Evolutionary conservation across 2,329 filamentous ascomycete species (phyloP).

Genomic region (Penicillium sp.): DNA sequence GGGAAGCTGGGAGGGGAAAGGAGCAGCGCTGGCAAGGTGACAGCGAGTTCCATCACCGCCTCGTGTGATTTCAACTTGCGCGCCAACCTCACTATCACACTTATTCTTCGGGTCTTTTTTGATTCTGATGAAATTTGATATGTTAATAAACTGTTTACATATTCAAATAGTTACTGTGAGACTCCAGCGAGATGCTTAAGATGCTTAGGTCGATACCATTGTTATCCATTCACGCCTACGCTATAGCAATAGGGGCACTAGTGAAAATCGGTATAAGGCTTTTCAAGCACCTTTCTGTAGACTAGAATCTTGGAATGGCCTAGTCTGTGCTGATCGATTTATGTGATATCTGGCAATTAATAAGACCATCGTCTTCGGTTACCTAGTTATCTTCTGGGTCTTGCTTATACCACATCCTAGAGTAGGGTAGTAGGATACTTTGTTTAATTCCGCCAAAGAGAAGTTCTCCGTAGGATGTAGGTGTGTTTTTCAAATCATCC

Average conservation of each 20-base stretch:
- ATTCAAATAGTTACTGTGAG: background rate
- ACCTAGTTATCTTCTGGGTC: no score
- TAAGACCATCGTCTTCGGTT: no score
- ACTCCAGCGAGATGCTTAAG: background rate
- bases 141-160: background rate
- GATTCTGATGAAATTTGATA: background rate
- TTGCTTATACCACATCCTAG: no score
- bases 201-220: background rate
- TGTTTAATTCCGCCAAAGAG: no score
- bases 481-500: no score
- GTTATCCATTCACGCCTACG: background rate
- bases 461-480: no score
- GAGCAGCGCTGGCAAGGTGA: constrained; percentile 17
- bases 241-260: background rate
- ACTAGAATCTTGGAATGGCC: constrained; percentile 83
- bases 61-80: background rate
- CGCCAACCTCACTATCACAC: background rate
- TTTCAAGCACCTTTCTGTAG: constrained; percentile 49
- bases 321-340: constrained; percentile 38
- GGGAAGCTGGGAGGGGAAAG: constrained; percentile 6
- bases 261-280: background rate
- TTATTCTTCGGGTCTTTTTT: background rate
- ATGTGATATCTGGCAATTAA: no score
- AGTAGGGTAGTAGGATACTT: no score
- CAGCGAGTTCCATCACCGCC: background rate